Conservation (phyloP, 2,329 filamentous ascomycete genomes). For the Penicillium crustosum region DNA sequence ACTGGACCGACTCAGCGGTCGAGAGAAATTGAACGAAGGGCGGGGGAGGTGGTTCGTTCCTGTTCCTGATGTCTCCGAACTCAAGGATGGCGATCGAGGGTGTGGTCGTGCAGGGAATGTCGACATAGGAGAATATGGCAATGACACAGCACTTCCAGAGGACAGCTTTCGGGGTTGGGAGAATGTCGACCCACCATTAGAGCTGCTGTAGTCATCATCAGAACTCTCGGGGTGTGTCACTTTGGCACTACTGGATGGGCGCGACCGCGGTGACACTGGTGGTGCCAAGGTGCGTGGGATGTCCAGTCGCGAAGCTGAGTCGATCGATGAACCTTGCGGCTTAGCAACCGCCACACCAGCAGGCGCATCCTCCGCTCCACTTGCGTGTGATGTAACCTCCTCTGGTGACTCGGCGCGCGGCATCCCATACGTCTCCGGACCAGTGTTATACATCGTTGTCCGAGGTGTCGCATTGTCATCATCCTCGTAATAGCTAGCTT, state of each 20-base stretch:
- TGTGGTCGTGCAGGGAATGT: conserved; percentile 59
- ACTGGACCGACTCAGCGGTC: conserved; percentile 69
- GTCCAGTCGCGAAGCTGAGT: conserved; percentile 40
- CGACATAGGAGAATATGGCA: conserved; percentile 63
- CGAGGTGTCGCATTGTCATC: conserved; percentile 37
- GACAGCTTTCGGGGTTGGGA: conserved; percentile 76
- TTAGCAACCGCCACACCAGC: conserved; percentile 22
- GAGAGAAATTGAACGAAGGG: conserved; percentile 89
- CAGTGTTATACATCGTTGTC: conserved; percentile 20
- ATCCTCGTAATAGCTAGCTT: conserved; percentile 33
- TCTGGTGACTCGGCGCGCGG: conserved; percentile 38
- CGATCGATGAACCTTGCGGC: conserved; percentile 36
- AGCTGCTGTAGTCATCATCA: conserved; percentile 66
- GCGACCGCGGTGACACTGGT: conserved; percentile 46
- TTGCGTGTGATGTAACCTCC: conserved; percentile 21
- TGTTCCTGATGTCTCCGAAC: conserved; percentile 73
- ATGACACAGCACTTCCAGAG: conserved; percentile 63
- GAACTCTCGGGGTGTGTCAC: conserved; percentile 65
- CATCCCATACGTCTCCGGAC: conserved; percentile 23
- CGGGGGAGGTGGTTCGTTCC: conserved; percentile 58
- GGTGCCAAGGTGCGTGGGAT: conserved; percentile 47
- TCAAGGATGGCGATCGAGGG: conserved; percentile 77
- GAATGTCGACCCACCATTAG: conserved; percentile 59
- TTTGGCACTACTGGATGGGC: conserved; percentile 52
- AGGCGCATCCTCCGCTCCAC: conserved; percentile 17